Percentiles rank a stretch among this genome's conserved stretches.
phyloP scores from a whole-genome alignment of 2,329 filamentous ascomycete species.

The Cadophora gregata region DNA sequence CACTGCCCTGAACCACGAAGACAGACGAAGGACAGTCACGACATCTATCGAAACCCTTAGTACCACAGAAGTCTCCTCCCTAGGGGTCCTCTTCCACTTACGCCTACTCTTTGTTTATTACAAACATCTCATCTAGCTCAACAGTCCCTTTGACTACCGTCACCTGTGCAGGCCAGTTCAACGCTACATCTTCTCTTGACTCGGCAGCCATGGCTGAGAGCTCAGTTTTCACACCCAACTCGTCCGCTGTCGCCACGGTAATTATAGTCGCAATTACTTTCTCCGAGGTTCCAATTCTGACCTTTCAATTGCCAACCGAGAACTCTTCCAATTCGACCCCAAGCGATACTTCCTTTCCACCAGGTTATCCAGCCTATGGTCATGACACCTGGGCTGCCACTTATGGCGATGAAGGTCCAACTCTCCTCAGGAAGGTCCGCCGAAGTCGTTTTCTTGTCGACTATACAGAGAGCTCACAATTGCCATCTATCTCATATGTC shows the following conservation, averaged over 20 bases:
- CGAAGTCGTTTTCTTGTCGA: neutral
- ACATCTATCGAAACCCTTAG: neutral
- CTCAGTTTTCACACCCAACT: neutral
- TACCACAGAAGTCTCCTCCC: neutral
- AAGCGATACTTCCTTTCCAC: neutral
- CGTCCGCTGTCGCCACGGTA: neutral
- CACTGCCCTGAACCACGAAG: neutral
- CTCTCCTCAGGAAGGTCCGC: constrained; percentile 14
- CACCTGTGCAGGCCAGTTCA: neutral
- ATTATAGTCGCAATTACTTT: neutral
- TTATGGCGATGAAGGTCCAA: constrained; percentile 3
- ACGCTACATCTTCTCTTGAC: neutral
- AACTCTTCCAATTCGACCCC: neutral
- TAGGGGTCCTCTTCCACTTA: too few species aligned
- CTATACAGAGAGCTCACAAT: neutral
- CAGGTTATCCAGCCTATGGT: neutral
- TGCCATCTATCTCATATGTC: neutral
- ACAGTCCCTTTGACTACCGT: neutral
- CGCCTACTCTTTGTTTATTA: neutral
- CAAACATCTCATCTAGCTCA: neutral
- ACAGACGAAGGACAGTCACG: neutral
- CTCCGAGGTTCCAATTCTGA: neutral
- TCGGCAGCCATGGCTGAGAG: neutral
- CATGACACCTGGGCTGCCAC: neutral
- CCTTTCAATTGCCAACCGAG: neutral